Evolutionary conservation across 345 rosid genomes (phyloP), one percentile per base, ranked within the genome.

Genomic region (Cardamine resedifolia): DNA sequence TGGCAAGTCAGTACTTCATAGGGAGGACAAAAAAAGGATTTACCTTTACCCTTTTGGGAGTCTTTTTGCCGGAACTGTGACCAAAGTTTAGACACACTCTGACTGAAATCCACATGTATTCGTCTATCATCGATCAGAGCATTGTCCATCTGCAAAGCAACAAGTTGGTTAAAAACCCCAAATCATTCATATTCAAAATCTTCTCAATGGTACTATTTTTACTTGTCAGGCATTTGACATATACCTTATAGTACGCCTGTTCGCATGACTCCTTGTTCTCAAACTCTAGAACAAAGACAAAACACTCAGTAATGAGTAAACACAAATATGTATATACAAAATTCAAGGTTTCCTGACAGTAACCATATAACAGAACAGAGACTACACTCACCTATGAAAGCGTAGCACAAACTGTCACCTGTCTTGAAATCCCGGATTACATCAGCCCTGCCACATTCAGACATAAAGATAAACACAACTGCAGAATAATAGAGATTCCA

Each of bases 121-220:
- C 99, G 87, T 83, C 99, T 82, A 81, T 95, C 99, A 60, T 95
- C 99, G 64, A 95, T 95, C 81, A 95, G 82, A 70, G 96, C 96
- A 81, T 95, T 95, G 77, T 91, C 96, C 97, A 95, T 91, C 97
- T 91, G 84, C 72, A 63, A 73, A 53, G 12, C 11, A 62, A 66
- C 78, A 70, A 69, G 49, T 26, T 39, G 36, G 44, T 58, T 57
- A 5, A 33, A 49, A 10, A 4, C n/a, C n/a, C n/a, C n/a, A n/a
- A n/a, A n/a, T n/a, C n/a, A n/a, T n/a, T n/a, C n/a, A n/a, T n/a
- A n/a, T n/a, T n/a, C n/a, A n/a, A n/a, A n/a, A n/a, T n/a, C n/a
- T n/a, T n/a, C n/a, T n/a, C n/a, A n/a, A n/a, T n/a, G n/a, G n/a
- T n/a, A n/a, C n/a, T n/a, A n/a, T n/a, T n/a, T n/a, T n/a, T n/a